These are phyloP conservation scores for Mallotus nudiflorus DNA, from an alignment of 345 rosid species.

Conservation along the genomic window DNA sequence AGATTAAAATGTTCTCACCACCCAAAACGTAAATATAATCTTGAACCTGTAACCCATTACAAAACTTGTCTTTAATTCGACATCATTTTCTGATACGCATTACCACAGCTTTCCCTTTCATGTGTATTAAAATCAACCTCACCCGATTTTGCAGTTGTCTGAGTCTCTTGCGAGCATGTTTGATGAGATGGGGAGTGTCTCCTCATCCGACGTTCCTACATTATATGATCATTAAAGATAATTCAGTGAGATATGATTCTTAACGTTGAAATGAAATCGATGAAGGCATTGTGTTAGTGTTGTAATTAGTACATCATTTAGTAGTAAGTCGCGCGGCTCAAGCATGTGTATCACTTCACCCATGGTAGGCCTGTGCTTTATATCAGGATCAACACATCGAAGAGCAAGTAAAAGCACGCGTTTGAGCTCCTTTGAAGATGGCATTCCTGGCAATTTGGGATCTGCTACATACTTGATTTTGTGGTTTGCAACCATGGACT, in stretches of 20 bases:
- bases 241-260: too few species aligned
- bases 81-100: slow-evolving; percentile 26
- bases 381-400: slow-evolving; percentile 65
- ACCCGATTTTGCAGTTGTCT: neutral
- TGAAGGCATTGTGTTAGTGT: too few species aligned
- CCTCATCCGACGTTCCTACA: slow-evolving; percentile 35
- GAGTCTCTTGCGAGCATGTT: slow-evolving; percentile 18
- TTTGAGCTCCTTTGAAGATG: slow-evolving; percentile 61
- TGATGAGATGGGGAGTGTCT: slow-evolving; percentile 18
- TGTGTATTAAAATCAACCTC: neutral
- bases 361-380: slow-evolving; percentile 63
- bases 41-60: too few species aligned
- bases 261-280: too few species aligned
- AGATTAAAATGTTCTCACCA: too few species aligned
- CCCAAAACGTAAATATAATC: too few species aligned
- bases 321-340: slow-evolving; percentile 61
- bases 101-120: slow-evolving; percentile 15
- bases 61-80: too few species aligned
- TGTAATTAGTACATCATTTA: too few species aligned
- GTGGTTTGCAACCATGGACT: slow-evolving; percentile 58
- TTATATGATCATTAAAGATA: slow-evolving; percentile 1
- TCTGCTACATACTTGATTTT: slow-evolving; percentile 51
- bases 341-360: slow-evolving; percentile 78
- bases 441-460: slow-evolving; percentile 52
- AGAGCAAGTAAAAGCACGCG: slow-evolving; percentile 58